phyloP scores from a whole-genome alignment of 2,329 filamentous ascomycete genomes.

The Penicillium expansum region DNA sequence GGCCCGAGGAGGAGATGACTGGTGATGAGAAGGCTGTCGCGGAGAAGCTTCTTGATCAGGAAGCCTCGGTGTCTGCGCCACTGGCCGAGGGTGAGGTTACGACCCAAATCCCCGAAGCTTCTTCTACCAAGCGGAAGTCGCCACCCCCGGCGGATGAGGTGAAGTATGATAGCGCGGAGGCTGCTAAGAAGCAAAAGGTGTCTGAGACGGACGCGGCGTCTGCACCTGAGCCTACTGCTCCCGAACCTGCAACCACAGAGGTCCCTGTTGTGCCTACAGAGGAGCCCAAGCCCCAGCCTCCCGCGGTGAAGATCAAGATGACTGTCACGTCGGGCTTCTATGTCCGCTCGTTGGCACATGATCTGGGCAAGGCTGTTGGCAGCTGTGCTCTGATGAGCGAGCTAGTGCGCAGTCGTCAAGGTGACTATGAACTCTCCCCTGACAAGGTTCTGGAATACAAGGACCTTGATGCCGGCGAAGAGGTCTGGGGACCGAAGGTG shows the following conservation, averaged over 20 bases:
- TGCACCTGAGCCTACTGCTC: constrained; percentile 9
- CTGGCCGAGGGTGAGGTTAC: constrained; percentile 34
- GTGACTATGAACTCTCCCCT: constrained; percentile 69
- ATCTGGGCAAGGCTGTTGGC: constrained; percentile 76
- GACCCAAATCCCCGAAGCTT: constrained; percentile 10
- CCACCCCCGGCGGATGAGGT: constrained; percentile 29
- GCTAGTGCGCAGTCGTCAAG: constrained; percentile 76
- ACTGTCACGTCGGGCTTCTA: constrained; percentile 96
- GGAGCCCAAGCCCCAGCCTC: constrained; percentile 42
- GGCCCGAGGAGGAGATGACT: constrained; percentile 76
- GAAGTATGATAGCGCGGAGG: constrained; percentile 17
- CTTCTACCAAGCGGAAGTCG: constrained; percentile 36
- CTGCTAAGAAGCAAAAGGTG: constrained; percentile 34
- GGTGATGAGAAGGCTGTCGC: constrained; percentile 72
- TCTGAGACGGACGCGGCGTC: constrained; percentile 28
- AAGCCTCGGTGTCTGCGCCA: constrained; percentile 22
- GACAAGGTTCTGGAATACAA: constrained; percentile 74
- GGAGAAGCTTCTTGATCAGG: constrained; percentile 59
- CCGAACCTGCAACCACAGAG: constrained; percentile 15
- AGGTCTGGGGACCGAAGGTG: constrained; percentile 78
- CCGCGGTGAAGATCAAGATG: constrained; percentile 81
- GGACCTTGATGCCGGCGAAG: constrained; percentile 72
- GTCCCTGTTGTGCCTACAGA: constrained; percentile 16
- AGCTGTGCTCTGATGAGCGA: constrained; percentile 85
- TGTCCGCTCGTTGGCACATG: constrained; percentile 88